A percentile compares a stretch with the other conserved stretches of the same genome.
Evolutionary conservation across 345 rosid genomes (phyloP).

Genomic region (Moringa oleifera): DNA sequence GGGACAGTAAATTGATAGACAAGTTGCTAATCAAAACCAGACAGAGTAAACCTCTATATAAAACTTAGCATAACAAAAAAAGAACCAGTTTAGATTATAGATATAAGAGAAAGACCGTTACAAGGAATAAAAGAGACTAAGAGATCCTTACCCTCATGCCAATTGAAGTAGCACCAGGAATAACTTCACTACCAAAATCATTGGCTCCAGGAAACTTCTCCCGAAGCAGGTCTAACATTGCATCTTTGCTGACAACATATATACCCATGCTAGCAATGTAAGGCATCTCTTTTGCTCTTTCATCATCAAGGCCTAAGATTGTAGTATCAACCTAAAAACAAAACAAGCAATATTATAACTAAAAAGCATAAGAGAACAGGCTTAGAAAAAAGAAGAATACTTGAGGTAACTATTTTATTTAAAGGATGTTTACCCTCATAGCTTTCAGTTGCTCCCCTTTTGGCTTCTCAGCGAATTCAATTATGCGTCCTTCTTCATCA

Average conservation of each 20-base stretch:
- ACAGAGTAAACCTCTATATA: no score
- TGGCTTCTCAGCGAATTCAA: slow-evolving; percentile 93
- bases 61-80: no score
- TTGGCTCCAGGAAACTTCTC: slow-evolving; percentile 96
- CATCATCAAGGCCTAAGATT: slow-evolving; percentile 86
- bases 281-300: slow-evolving; percentile 91
- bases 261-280: slow-evolving; percentile 98
- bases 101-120: no score
- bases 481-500: slow-evolving; percentile 91
- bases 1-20: no score
- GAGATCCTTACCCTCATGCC: slow-evolving; percentile 67
- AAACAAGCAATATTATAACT: slow-evolving; percentile 4
- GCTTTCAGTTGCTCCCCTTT: slow-evolving; percentile 92
- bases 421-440: slow-evolving; percentile 49
- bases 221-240: slow-evolving; percentile 77
- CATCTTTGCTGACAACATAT: slow-evolving; percentile 88
- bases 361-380: neutral
- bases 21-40: no score
- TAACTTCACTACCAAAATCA: slow-evolving; percentile 98
- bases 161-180: slow-evolving; percentile 91
- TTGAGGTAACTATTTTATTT: neutral
- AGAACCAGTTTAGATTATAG: no score
- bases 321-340: slow-evolving; percentile 80
- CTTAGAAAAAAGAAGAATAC: neutral
- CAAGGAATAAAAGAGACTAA: neutral